Evolutionary conservation across 192 early-diverging fungal species (phyloP).

Genomic region (Mortierella antarctica): DNA sequence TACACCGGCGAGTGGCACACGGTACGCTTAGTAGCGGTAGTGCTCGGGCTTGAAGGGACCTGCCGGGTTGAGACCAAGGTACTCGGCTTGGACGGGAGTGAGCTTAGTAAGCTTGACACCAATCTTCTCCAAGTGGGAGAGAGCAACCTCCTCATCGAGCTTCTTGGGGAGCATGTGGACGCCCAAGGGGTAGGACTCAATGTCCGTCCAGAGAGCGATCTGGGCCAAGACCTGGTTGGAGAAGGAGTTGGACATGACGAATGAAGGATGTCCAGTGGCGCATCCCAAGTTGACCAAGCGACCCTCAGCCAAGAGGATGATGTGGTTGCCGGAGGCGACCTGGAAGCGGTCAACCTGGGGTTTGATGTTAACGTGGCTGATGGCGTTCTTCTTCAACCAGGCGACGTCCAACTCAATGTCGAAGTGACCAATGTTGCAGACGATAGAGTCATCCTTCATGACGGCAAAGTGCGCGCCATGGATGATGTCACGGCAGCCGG

Average conservation of each 20-base stretch:
- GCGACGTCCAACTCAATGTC: constrained; percentile 99
- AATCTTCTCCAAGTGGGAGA: constrained; percentile 93
- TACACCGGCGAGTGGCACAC: constrained; percentile 9
- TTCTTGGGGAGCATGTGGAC: constrained; percentile 99
- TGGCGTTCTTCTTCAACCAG: constrained; percentile 97
- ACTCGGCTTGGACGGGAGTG: constrained; percentile 9
- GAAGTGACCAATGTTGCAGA: constrained; percentile 99
- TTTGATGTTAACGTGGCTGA: constrained; percentile 94
- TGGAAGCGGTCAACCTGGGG: constrained; percentile 98
- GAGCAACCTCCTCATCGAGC: constrained; percentile 98
- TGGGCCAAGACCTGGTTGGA: constrained; percentile 98
- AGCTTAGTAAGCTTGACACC: constrained; percentile 94
- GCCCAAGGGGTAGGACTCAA: constrained; percentile 87
- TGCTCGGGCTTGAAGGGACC: constrained; percentile 97
- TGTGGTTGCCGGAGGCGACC: constrained; percentile 89
- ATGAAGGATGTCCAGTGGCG: constrained; percentile 98
- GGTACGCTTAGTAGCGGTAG: constrained; percentile 82
- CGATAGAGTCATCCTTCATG: constrained; percentile 99
- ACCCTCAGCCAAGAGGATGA: constrained; percentile 98
- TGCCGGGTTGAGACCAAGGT: constrained; percentile 15
- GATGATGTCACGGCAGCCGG: constrained; percentile 99
- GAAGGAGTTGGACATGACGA: constrained; percentile 99
- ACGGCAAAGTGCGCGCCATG: constrained; percentile 85
- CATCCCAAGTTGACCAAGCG: constrained; percentile 99
- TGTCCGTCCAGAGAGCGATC: constrained; percentile 98